These are phyloP conservation scores for Trichophaea hybrida DNA, from an alignment of 2,329 filamentous ascomycete genomes.

Conservation along the genomic window DNA sequence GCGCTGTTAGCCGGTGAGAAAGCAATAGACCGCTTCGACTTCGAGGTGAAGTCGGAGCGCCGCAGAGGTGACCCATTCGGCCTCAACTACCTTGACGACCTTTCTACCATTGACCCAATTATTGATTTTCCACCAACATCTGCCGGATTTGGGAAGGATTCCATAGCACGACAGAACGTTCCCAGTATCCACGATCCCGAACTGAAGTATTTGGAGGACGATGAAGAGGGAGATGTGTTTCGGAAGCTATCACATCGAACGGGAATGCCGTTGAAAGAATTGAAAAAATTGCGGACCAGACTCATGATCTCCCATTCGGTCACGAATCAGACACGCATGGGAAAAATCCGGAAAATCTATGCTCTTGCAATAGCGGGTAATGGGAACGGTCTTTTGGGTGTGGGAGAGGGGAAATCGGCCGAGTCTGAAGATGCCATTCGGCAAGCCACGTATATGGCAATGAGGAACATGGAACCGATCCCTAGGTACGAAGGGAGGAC, in stretches of 20 bases:
- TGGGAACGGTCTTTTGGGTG: constrained; percentile 65
- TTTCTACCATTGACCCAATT: constrained; percentile 24
- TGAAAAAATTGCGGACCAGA: constrained; percentile 49
- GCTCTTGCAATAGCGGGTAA: constrained; percentile 75
- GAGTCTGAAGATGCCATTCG: constrained; percentile 52
- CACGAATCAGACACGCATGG: constrained; percentile 86
- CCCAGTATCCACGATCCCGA: constrained; percentile 21
- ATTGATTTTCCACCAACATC: constrained; percentile 16
- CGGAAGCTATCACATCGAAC: constrained; percentile 36
- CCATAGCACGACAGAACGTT: constrained; percentile 19
- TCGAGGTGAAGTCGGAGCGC: constrained; percentile 11
- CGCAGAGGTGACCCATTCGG: constrained; percentile 15
- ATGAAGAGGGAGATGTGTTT: background rate
- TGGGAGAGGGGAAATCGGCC: constrained; percentile 79
- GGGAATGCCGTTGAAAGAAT: constrained; percentile 37
- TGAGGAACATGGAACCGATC: constrained; percentile 87
- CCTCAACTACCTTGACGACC: constrained; percentile 25
- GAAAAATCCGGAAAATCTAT: constrained; percentile 71
- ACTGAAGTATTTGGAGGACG: constrained; percentile 25
- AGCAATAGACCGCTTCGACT: constrained; percentile 16
- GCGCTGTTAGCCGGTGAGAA: constrained; percentile 19
- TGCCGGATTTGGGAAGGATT: no score
- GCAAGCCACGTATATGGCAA: constrained; percentile 67
- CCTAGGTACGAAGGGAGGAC: constrained; percentile 82
- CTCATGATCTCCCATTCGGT: constrained; percentile 60